These are phyloP conservation scores for Quercus suber DNA, from an alignment of 306 rosid genomes.

Conservation along the genomic window DNA sequence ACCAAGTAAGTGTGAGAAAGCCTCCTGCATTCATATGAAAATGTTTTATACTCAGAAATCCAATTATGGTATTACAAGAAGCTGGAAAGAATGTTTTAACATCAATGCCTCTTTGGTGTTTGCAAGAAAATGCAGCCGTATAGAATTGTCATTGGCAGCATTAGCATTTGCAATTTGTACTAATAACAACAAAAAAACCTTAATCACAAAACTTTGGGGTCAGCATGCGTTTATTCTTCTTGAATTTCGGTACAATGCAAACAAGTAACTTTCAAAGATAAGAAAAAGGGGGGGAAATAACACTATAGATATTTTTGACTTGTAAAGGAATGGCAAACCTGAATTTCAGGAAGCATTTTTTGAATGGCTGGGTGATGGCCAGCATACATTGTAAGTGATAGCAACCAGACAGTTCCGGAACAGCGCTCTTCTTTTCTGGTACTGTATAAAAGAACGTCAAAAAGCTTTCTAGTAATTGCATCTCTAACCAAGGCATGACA, in stretches of 20 bases:
- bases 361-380: conserved; percentile 76
- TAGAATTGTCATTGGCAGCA: background rate
- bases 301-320: background rate
- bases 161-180: background rate
- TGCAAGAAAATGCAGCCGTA: background rate
- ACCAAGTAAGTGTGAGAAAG: conserved; percentile 87
- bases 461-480: conserved; percentile 73
- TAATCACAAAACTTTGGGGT: no score
- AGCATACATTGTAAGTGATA: conserved; percentile 88
- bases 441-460: conserved; percentile 83
- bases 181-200: background rate
- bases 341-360: conserved; percentile 92
- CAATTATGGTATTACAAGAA: conserved; percentile 13
- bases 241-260: background rate
- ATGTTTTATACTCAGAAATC: conserved; percentile 14
- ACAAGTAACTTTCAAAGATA: background rate
- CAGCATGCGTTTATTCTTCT: background rate
- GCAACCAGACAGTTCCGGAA: conserved; percentile 93
- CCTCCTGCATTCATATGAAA: conserved; percentile 69
- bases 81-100: conserved; percentile 7
- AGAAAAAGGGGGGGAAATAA: background rate
- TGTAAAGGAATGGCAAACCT: conserved; percentile 50
- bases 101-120: background rate
- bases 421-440: conserved; percentile 96
- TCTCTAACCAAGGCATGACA: conserved; percentile 64